Evolutionary conservation across 148 eudicot species (phyloP).

Genomic region (Fagopyrum homotropicum): DNA sequence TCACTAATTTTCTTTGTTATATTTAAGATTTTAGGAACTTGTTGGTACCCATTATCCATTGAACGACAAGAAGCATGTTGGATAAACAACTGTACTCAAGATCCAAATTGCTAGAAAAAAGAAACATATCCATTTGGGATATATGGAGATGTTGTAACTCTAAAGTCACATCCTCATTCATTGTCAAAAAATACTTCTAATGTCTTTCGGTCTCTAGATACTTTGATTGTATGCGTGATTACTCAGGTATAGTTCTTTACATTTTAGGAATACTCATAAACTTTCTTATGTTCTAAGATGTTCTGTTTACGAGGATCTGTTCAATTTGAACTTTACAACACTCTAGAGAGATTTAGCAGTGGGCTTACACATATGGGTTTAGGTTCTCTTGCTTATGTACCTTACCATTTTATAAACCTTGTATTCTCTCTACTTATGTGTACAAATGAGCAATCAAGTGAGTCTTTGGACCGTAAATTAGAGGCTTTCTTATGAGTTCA

Average conservation of each 20-base stretch:
- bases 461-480: too few relatives aligned
- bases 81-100: slow-evolving; percentile 36
- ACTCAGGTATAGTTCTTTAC: slow-evolving; percentile 35
- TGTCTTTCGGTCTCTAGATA: slow-evolving; percentile 30
- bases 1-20: background rate
- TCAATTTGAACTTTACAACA: slow-evolving; percentile 21
- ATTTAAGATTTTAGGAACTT: slow-evolving; percentile 62
- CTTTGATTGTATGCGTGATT: slow-evolving; percentile 39
- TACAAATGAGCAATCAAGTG: too few relatives aligned
- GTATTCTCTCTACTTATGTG: too few relatives aligned
- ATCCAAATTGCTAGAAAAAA: slow-evolving; percentile 32
- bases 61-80: slow-evolving; percentile 78
- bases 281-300: background rate
- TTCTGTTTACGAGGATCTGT: background rate
- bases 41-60: slow-evolving; percentile 75
- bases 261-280: background rate
- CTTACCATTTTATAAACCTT: too few relatives aligned
- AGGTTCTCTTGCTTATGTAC: slow-evolving; percentile 34
- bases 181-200: slow-evolving; percentile 61
- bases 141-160: slow-evolving; percentile 47
- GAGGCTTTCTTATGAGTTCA: too few relatives aligned
- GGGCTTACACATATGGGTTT: slow-evolving; percentile 48
- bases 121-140: slow-evolving; percentile 53
- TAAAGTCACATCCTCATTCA: slow-evolving; percentile 33
- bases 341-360: slow-evolving; percentile 49